phyloP scores from a whole-genome alignment of 1,139 yeast species.

The Pneumocystis murina region DNA sequence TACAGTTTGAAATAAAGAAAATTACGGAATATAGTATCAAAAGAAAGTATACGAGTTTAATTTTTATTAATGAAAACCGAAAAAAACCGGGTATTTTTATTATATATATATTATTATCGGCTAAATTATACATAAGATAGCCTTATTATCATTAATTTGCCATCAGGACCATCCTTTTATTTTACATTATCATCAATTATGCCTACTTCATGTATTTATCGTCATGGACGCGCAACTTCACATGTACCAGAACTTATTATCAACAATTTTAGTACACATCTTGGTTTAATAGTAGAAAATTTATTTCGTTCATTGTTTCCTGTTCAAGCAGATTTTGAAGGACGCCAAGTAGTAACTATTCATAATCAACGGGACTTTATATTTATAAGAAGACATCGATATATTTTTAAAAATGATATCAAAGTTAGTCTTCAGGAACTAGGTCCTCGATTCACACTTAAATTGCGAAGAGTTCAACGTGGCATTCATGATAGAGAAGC shows the following conservation, averaged over 20 bases:
- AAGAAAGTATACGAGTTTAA: slow-evolving; percentile 71
- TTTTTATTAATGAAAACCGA: slow-evolving; percentile 85
- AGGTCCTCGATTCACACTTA: slow-evolving; percentile 90
- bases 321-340: slow-evolving; percentile 80
- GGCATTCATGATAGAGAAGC: slow-evolving; percentile 53
- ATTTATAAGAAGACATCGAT: slow-evolving; percentile 88
- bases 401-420: slow-evolving; percentile 75
- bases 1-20: slow-evolving; percentile 67
- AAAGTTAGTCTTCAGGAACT: slow-evolving; percentile 87
- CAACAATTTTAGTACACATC: slow-evolving; percentile 79
- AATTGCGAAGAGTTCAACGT: slow-evolving; percentile 72
- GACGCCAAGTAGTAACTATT: slow-evolving; percentile 85
- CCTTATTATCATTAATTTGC: slow-evolving; percentile 78
- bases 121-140: slow-evolving; percentile 36
- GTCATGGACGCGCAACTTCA: slow-evolving; percentile 81
- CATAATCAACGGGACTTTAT: slow-evolving; percentile 94
- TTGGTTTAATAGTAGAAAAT: slow-evolving; percentile 86
- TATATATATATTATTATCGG: neutral
- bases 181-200: slow-evolving; percentile 70
- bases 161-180: slow-evolving; percentile 89
- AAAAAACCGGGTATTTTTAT: slow-evolving; percentile 38
- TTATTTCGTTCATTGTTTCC: slow-evolving; percentile 87
- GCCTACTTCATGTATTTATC: slow-evolving; percentile 58
- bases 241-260: slow-evolving; percentile 84
- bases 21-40: slow-evolving; percentile 71